Percentiles rank a stretch among this genome's conserved stretches.
phyloP scores from a whole-genome alignment of 1,284 basidiomycete species.

The Ceratobasidium sp. region DNA sequence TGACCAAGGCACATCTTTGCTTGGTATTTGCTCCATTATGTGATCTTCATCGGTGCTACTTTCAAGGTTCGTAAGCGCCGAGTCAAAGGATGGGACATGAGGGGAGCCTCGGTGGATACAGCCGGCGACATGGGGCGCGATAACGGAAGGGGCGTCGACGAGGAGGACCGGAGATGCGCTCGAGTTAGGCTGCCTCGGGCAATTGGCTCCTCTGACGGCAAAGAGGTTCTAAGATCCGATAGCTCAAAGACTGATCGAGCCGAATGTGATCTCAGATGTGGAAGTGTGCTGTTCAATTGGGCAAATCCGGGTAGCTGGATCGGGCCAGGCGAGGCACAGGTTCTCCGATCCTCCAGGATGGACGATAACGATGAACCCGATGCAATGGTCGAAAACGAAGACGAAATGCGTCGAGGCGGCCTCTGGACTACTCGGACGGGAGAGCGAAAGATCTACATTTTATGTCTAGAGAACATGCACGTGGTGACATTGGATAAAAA shows the following conservation, averaged over 20 bases:
- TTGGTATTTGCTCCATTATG: too few species aligned
- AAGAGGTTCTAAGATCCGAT: slow-evolving; percentile 26
- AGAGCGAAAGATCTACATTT: slow-evolving; percentile 7
- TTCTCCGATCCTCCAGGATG: slow-evolving; percentile 24
- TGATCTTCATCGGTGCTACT: not conserved
- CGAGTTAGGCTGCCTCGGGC: not conserved
- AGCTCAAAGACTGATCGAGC: slow-evolving; percentile 30
- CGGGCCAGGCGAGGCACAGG: slow-evolving; percentile 18
- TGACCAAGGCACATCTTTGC: too few species aligned
- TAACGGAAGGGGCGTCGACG: slow-evolving; percentile 14
- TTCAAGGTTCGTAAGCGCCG: not conserved
- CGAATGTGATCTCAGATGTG: too few species aligned
- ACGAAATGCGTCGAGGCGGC: slow-evolving; percentile 7
- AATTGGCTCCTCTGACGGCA: slow-evolving; percentile 19
- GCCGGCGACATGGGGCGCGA: slow-evolving; percentile 17
- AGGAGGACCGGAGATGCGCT: slow-evolving; percentile 9
- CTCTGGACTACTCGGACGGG: slow-evolving; percentile 27
- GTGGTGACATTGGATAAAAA: not conserved
- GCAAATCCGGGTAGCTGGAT: slow-evolving; percentile 12
- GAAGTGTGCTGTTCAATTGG: slow-evolving; percentile 7
- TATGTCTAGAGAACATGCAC: not conserved
- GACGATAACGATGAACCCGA: slow-evolving; percentile 9
- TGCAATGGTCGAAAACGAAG: slow-evolving; percentile 8
- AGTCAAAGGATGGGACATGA: not conserved
- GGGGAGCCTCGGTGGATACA: not conserved